Conservation (phyloP, 305 asterid genomes). For the Ajuga reptans region DNA sequence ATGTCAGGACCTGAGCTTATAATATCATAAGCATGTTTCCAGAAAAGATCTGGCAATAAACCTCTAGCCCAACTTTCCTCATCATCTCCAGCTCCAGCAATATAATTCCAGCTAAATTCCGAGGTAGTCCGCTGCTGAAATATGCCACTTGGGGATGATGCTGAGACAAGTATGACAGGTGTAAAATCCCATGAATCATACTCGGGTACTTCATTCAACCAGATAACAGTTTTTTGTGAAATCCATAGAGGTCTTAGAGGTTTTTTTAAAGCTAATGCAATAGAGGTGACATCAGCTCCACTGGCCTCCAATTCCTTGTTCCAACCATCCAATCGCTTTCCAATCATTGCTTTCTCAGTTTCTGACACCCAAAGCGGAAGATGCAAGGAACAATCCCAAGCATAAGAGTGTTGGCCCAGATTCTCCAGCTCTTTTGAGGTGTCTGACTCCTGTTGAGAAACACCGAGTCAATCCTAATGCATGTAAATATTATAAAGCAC, state of each 20-base stretch:
- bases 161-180: conserved; percentile 68
- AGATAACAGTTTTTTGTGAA: conserved; percentile 83
- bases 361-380: conserved; percentile 92
- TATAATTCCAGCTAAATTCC: conserved; percentile 89
- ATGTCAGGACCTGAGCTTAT: conserved; percentile 65
- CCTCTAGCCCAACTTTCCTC: conserved; percentile 99
- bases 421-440: conserved; percentile 23
- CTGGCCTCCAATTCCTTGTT: conserved; percentile 56
- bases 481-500: background rate
- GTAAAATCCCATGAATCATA: conserved; percentile 92
- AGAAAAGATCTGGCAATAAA: conserved; percentile 62
- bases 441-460: conserved; percentile 36
- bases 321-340: conserved; percentile 64
- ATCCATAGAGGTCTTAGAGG: conserved; percentile 88
- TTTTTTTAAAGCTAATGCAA: conserved; percentile 50
- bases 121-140: conserved; percentile 63
- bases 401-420: conserved; percentile 26
- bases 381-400: conserved; percentile 86
- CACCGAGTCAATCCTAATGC: conserved; percentile 2
- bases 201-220: conserved; percentile 96
- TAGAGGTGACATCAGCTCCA: conserved; percentile 80
- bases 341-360: conserved; percentile 60
- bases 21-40: conserved; percentile 78
- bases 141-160: conserved; percentile 47
- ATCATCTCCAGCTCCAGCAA: conserved; percentile 99